These are phyloP conservation scores for Rhododendron simsii DNA, from an alignment of 148 eudicot species.

Conservation along the genomic window DNA sequence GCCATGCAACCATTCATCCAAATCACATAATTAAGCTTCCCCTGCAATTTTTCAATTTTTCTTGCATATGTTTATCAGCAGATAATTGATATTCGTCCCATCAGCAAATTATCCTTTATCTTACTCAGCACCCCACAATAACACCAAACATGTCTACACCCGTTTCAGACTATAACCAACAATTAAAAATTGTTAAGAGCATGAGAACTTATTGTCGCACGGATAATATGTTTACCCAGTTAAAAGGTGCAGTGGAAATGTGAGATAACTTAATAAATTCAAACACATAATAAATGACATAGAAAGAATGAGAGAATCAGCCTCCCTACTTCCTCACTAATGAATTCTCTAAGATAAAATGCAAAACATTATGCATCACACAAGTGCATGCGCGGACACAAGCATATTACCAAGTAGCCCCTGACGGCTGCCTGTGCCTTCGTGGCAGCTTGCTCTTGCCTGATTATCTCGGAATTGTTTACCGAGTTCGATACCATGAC, in stretches of 20 bases:
- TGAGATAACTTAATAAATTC: neutral
- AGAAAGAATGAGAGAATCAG: neutral
- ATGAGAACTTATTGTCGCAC: neutral
- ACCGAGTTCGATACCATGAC: constrained; percentile 8
- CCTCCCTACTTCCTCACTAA: neutral
- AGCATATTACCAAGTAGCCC: constrained; percentile 50
- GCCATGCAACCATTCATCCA: neutral
- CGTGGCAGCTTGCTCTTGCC: constrained; percentile 42
- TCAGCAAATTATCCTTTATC: neutral
- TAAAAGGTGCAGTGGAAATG: neutral
- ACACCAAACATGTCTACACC: neutral
- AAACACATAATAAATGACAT: neutral
- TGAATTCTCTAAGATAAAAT: neutral
- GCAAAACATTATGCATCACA: neutral
- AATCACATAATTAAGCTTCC: neutral
- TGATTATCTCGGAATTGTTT: constrained; percentile 23
- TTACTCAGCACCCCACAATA: neutral
- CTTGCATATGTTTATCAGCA: neutral
- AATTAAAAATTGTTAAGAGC: neutral
- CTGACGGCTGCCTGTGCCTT: constrained; percentile 57
- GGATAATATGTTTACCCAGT: neutral
- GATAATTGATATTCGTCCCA: neutral
- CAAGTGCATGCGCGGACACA: neutral
- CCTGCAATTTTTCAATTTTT: neutral
- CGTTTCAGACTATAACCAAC: neutral